Conservation (phyloP, 257 asterid species). For the Nicotiana noctiflora region DNA sequence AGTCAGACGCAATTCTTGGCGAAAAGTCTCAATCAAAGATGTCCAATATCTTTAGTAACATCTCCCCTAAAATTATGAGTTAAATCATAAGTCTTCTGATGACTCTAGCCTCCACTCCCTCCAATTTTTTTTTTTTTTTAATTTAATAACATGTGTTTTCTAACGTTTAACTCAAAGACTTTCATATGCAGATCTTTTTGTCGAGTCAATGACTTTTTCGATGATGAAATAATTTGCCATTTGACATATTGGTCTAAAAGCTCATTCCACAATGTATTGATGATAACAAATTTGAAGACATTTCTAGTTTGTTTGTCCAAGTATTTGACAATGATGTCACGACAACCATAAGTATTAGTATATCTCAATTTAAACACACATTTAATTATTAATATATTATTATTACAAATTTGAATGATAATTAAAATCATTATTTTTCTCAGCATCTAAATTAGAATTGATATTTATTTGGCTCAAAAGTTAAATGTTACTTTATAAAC, state of each 20-base stretch:
- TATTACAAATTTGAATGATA: too few relatives aligned
- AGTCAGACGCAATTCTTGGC: not conserved
- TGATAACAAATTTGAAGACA: not conserved
- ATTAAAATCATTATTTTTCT: too few relatives aligned
- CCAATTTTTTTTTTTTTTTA: not conserved
- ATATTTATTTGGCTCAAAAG: too few relatives aligned
- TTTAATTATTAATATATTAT: too few relatives aligned
- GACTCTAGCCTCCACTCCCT: not conserved
- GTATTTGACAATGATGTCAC: not conserved
- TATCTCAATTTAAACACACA: too few relatives aligned
- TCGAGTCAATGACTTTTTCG: not conserved
- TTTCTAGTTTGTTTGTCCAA: not conserved
- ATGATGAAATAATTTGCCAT: not conserved
- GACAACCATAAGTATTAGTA: not conserved
- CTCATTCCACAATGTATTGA: not conserved
- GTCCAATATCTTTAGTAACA: not conserved
- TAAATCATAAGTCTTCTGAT: not conserved
- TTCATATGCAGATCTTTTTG: not conserved
- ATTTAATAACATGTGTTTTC: not conserved
- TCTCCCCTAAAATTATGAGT: not conserved
- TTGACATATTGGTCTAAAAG: not conserved
- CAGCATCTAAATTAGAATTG: too few relatives aligned
- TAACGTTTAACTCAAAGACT: not conserved
- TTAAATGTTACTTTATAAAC: too few relatives aligned
- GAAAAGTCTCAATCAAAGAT: not conserved